These are phyloP conservation scores for Fusarium dimerum DNA, from an alignment of 2,329 filamentous ascomycete genomes.

Conservation along the genomic window DNA sequence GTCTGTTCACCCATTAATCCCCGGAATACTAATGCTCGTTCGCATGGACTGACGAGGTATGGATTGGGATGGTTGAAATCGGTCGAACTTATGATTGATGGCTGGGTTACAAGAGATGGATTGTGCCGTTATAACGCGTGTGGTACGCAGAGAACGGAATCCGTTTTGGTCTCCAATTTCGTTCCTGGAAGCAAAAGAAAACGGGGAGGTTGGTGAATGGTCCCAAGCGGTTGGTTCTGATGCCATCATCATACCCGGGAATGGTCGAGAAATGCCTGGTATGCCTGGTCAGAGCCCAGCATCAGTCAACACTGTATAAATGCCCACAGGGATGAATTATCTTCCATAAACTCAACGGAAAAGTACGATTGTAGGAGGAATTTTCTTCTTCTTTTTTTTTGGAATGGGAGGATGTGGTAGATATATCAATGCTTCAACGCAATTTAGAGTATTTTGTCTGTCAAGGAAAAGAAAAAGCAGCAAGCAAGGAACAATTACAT, in stretches of 20 bases:
- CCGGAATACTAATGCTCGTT: constrained; percentile 4
- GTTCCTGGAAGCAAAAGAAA: background rate
- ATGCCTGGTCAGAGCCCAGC: background rate
- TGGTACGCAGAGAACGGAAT: background rate
- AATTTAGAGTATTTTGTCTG: background rate
- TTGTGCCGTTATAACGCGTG: background rate
- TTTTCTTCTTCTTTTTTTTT: no score
- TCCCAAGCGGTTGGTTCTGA: background rate
- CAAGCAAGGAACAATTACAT: no score
- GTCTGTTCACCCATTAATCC: constrained; percentile 11
- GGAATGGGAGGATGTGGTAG: background rate
- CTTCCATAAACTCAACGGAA: background rate
- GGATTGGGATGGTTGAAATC: no score
- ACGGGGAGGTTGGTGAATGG: background rate
- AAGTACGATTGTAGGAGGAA: background rate
- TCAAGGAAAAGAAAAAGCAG: background rate
- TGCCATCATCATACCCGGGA: background rate
- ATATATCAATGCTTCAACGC: background rate
- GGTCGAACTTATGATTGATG: background rate
- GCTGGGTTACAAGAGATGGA: background rate
- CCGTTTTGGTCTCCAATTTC: background rate
- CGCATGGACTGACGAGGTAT: background rate
- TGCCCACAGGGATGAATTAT: background rate
- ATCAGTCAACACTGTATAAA: background rate
- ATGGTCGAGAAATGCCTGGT: background rate